phyloP scores from a whole-genome alignment of 2,329 filamentous ascomycete species.

The Arthroderma sp. region DNA sequence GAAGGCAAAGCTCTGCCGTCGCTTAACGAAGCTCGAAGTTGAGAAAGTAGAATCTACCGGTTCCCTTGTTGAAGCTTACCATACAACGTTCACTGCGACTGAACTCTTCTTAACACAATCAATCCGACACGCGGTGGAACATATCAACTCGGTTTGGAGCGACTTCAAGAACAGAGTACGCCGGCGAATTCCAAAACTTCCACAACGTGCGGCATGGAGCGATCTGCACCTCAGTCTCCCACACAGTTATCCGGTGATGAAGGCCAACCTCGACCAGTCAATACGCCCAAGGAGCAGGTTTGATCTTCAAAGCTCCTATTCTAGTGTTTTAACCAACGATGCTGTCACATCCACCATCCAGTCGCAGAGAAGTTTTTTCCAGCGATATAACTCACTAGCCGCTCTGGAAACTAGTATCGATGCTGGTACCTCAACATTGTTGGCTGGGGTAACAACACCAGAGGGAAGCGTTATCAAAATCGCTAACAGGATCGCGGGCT shows the following conservation, averaged over 20 bases:
- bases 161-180: slow-evolving; percentile 25
- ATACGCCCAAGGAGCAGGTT: no score
- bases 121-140: slow-evolving; percentile 18
- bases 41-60: slow-evolving; percentile 19
- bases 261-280: neutral
- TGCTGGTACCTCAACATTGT: slow-evolving; percentile 4
- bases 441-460: slow-evolving; percentile 1
- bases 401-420: slow-evolving; percentile 11
- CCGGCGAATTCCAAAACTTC: slow-evolving; percentile 33
- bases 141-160: slow-evolving; percentile 28
- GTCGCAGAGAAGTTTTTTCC: no score
- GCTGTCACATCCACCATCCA: no score
- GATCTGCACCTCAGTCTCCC: slow-evolving; percentile 1
- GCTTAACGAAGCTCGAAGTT: slow-evolving; percentile 45
- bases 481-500: slow-evolving; percentile 21
- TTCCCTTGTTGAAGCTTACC: slow-evolving; percentile 11
- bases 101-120: slow-evolving; percentile 17
- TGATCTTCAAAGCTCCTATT: no score
- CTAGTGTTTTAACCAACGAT: no score
- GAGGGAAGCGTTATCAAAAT: slow-evolving; percentile 19
- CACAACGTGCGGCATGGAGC: slow-evolving; percentile 18
- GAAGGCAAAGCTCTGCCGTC: slow-evolving; percentile 42
- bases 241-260: neutral
- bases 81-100: slow-evolving; percentile 18
- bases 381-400: slow-evolving; percentile 14